Evolutionary conservation across 2,329 filamentous ascomycete genomes (phyloP).

Genomic region (Fusarium dlaminii): DNA sequence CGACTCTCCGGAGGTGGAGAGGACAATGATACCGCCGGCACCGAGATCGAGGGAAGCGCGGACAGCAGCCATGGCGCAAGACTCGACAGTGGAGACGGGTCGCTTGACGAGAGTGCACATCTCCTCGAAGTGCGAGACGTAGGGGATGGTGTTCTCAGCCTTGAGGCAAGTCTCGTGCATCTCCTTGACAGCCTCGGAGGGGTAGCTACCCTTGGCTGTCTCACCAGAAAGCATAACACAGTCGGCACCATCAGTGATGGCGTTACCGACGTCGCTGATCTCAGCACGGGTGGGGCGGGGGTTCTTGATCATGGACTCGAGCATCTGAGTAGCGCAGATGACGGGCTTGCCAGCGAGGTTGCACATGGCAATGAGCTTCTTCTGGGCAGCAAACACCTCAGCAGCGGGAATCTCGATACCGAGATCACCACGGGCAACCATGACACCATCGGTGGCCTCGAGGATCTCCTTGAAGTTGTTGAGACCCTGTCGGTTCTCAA

Average conservation of each 20-base stretch:
- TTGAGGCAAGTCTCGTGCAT: conserved; percentile 98
- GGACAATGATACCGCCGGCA: conserved; percentile 92
- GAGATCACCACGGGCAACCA: conserved; percentile 95
- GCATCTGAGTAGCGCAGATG: conserved; percentile 99
- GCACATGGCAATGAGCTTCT: conserved; percentile 99
- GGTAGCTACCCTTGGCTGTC: conserved; percentile 98
- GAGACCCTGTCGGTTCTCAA: conserved; percentile 99
- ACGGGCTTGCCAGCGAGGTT: conserved; percentile 99
- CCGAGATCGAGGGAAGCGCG: conserved; percentile 96
- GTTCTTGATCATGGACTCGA: conserved; percentile 99
- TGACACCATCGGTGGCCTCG: conserved; percentile 95
- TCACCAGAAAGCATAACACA: conserved; percentile 99
- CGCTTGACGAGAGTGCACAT: conserved; percentile 83
- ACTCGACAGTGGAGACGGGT: conserved; percentile 89
- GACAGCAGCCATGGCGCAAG: conserved; percentile 96
- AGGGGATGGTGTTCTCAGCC: conserved; percentile 96
- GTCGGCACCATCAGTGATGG: conserved; percentile 96
- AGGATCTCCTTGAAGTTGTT: conserved; percentile 99
- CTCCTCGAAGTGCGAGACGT: conserved; percentile 97
- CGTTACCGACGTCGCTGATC: conserved; percentile 98
- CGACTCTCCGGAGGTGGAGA: conserved; percentile 95
- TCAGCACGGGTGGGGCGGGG: conserved; percentile 97
- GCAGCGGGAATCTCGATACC: conserved; percentile 99
- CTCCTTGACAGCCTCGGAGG: conserved; percentile 89
- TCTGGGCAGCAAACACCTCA: conserved; percentile 99